phyloP scores from a whole-genome alignment of 306 rosid genomes.

The Styphnolobium japonicum region DNA sequence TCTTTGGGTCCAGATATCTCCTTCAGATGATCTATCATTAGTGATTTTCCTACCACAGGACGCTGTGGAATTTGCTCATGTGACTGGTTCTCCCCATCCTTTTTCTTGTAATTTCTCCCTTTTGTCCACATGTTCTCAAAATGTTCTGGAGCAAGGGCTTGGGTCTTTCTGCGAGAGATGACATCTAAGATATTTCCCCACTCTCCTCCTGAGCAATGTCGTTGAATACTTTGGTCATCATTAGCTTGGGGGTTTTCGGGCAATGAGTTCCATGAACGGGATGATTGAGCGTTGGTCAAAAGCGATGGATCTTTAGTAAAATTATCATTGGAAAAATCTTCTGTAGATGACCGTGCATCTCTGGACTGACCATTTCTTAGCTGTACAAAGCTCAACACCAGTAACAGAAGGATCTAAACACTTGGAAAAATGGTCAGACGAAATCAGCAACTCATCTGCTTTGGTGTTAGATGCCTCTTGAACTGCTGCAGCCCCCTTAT shows the following conservation, averaged over 20 bases:
- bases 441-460: conserved; percentile 47
- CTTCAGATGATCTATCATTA: conserved; percentile 38
- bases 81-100: conserved; percentile 50
- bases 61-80: conserved; percentile 45
- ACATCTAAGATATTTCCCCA: conserved; percentile 92
- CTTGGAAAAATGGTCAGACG: conserved; percentile 60
- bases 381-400: conserved; percentile 91
- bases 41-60: conserved; percentile 45
- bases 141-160: conserved; percentile 95
- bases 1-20: conserved; percentile 44
- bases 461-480: conserved; percentile 49
- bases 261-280: conserved; percentile 71
- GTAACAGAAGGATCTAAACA: conserved; percentile 78
- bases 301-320: conserved; percentile 82
- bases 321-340: conserved; percentile 41
- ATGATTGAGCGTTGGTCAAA: conserved; percentile 61
- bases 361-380: conserved; percentile 60
- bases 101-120: conserved; percentile 73
- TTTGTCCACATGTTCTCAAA: conserved; percentile 93
- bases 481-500: conserved; percentile 38
- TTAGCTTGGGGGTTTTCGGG: conserved; percentile 44
- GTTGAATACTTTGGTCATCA: conserved; percentile 52
- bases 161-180: conserved; percentile 79
- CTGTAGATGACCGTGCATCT: conserved; percentile 32
- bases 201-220: conserved; percentile 65